Conservation (phyloP, 495 filamentous ascomycete genomes). For the Neurospora pannonica region DNA sequence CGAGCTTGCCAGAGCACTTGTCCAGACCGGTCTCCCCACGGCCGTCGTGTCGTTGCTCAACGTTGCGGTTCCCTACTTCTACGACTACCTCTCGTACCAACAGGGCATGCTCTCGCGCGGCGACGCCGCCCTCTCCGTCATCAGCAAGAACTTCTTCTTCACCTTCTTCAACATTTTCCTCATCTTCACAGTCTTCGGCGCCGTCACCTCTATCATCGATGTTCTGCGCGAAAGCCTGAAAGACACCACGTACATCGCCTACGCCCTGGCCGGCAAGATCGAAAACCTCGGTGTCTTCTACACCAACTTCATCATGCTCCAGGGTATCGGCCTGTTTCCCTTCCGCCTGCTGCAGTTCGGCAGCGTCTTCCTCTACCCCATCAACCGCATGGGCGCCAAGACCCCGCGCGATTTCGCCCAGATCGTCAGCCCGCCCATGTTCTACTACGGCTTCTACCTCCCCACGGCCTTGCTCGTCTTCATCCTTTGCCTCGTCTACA, state of each 20-base stretch:
- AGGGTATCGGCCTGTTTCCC: slow-evolving; percentile 85
- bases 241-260: slow-evolving; percentile 71
- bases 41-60: slow-evolving; percentile 75
- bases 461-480: slow-evolving; percentile 85
- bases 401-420: slow-evolving; percentile 89
- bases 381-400: slow-evolving; percentile 65
- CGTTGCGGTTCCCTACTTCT: slow-evolving; percentile 83
- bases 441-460: slow-evolving; percentile 93
- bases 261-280: slow-evolving; percentile 64
- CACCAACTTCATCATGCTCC: slow-evolving; percentile 87
- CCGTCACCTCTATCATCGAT: slow-evolving; percentile 61
- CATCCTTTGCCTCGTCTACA: slow-evolving; percentile 92
- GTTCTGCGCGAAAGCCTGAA: slow-evolving; percentile 62
- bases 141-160: slow-evolving; percentile 99
- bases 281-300: slow-evolving; percentile 73
- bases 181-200: slow-evolving; percentile 84
- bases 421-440: slow-evolving; percentile 70
- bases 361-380: slow-evolving; percentile 73
- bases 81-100: slow-evolving; percentile 79
- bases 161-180: slow-evolving; percentile 98
- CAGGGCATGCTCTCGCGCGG: slow-evolving; percentile 94
- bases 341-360: slow-evolving; percentile 89
- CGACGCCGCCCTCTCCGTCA: slow-evolving; percentile 88
- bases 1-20: slow-evolving; percentile 59
- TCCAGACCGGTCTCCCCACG: slow-evolving; percentile 83